A percentile compares a stretch with the other conserved stretches of the same genome.
phyloP scores from a whole-genome alignment of 2,329 filamentous ascomycete species.

The Aspergillus clavatus region DNA sequence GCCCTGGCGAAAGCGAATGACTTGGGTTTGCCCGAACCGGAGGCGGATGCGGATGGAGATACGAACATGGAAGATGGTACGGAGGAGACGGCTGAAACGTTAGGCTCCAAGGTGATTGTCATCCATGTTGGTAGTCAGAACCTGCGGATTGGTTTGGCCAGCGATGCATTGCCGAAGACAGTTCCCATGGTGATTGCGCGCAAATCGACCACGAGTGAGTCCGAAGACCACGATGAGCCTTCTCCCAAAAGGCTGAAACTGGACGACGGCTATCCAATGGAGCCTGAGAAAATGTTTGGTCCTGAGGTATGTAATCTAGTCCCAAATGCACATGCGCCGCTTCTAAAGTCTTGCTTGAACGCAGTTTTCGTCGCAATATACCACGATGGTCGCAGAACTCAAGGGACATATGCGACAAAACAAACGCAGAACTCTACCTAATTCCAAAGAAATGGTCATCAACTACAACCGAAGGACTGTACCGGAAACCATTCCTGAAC shows the following conservation, averaged over 20 bases:
- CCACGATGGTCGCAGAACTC: slow-evolving; percentile 77
- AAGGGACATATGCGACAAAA: slow-evolving; percentile 88
- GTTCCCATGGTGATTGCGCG: slow-evolving; percentile 89
- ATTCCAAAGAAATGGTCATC: slow-evolving; percentile 90
- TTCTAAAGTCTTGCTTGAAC: slow-evolving; percentile 4
- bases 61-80: slow-evolving; percentile 55
- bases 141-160: slow-evolving; percentile 88
- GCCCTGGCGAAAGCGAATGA: slow-evolving; percentile 69
- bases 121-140: slow-evolving; percentile 96
- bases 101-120: slow-evolving; percentile 86
- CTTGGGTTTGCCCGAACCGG: slow-evolving; percentile 51
- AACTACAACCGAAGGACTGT: slow-evolving; percentile 86
- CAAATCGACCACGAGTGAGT: slow-evolving; percentile 71
- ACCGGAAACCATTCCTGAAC: slow-evolving; percentile 82
- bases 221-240: slow-evolving; percentile 75
- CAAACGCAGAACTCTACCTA: slow-evolving; percentile 92
- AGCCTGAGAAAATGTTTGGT: slow-evolving; percentile 77
- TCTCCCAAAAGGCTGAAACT: slow-evolving; percentile 62
- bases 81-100: slow-evolving; percentile 55
- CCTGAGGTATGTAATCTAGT: slow-evolving; percentile 60
- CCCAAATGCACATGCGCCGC: neutral
- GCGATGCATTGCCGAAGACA: slow-evolving; percentile 88
- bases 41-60: slow-evolving; percentile 42
- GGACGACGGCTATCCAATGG: slow-evolving; percentile 46
- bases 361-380: slow-evolving; percentile 62